Evolutionary conservation across 345 rosid species (phyloP), one percentile per base, ranked within the genome.

Genomic region (Triadica sebifera): DNA sequence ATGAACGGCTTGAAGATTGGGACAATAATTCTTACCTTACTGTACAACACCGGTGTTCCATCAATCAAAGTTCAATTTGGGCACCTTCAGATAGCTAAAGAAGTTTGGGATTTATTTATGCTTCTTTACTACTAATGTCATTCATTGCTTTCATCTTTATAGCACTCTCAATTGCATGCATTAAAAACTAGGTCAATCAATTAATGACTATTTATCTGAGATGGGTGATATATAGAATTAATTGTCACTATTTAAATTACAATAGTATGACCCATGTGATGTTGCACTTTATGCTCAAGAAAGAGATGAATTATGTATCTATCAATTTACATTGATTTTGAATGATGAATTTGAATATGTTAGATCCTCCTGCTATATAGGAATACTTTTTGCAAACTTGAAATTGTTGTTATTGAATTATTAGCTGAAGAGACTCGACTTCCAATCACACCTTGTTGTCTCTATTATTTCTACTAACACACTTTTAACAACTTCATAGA

Each of bases 171-270:
- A n/a, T 25, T 24, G 19, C 3, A 17, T 67, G 70, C 22, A 41
- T 41, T 53, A n/a, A n/a, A n/a, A n/a, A n/a, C n/a, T n/a, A n/a
- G n/a, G n/a, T n/a, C n/a, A n/a, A n/a, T n/a, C n/a, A 6, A 67
- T 67, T 67, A 41, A 41, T 45, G 70, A 67, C 2, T 67, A 41
- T 67, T 47, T 67, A 41, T 41, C 70, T 51, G 47, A 63, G 17
- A 63, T 63, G 47, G 9, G 7, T 63, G 45, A 4, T 10, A 6
- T 29, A 63, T 67, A 53, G 70, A 34, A 67, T 43, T 34, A 67
- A 45, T 20, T 41, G 15, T 41, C 55, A 5, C 25, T 45, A 41
- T 67, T 15, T 15, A 22, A 6, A 20, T 22, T 53, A 43, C 2
- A 6, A 5, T 43, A 16, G 70, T 3, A 67, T 41, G 55, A 67